Conservation (phyloP, 2,329 filamentous ascomycete genomes). For the Macrophomina phaseolina region DNA sequence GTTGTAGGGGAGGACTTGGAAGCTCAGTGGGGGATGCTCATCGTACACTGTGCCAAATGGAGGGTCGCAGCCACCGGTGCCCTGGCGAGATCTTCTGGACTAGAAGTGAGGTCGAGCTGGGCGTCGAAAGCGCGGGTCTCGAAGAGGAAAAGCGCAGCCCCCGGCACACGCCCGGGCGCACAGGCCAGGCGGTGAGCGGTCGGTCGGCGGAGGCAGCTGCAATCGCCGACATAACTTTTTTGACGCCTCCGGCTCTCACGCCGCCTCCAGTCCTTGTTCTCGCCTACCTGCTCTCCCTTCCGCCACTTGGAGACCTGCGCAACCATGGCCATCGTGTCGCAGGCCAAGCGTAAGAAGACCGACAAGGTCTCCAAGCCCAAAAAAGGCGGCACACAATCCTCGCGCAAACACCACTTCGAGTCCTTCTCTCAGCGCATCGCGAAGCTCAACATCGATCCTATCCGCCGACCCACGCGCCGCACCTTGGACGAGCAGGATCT, state of each 20-base stretch:
- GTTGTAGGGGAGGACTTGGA: neutral
- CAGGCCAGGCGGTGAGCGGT: conserved; percentile 18
- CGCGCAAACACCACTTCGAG: conserved; percentile 88
- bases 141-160: conserved; percentile 12
- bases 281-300: neutral
- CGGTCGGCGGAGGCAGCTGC: conserved; percentile 11
- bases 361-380: conserved; percentile 69
- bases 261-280: neutral
- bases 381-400: conserved; percentile 73
- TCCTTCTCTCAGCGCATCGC: conserved; percentile 89
- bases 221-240: conserved; percentile 27
- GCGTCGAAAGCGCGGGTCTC: neutral
- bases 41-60: neutral
- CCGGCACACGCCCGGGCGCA: neutral
- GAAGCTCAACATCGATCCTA: conserved; percentile 90
- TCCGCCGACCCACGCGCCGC: conserved; percentile 86
- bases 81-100: neutral
- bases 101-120: conserved; percentile 2
- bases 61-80: no score
- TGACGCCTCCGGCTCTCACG: neutral
- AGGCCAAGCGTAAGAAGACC: conserved; percentile 42
- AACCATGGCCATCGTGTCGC: conserved; percentile 52
- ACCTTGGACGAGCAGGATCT: conserved; percentile 81
- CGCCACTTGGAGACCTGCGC: conserved; percentile 9
- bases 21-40: neutral